Base-by-base conservation (phyloP, 1,284 basidiomycete genomes). In the Tylopilus orsonianus region DNA sequence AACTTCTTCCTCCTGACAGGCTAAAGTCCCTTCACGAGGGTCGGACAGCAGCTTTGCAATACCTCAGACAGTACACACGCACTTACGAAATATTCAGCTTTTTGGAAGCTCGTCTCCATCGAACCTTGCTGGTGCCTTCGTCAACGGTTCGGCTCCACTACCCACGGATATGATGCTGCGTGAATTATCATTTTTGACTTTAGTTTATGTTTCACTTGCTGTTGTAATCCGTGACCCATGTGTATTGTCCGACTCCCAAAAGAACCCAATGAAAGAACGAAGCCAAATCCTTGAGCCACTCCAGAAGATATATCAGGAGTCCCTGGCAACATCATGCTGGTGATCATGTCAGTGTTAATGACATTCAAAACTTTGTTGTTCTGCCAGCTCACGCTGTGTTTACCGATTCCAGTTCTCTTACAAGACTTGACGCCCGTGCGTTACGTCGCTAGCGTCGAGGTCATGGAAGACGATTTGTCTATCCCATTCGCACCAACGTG, bases 21-120 rank as follows among this genome's bases (percentile, higher is more conserved):
- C n/a, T 27, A 16, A 37, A 48, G 24, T 40, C 40, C 44, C 44
- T 48, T 42, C 18, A 19, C 48, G 27, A 79, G 81, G 85, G 19
- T 74, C 74, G 47, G 83, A 89, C 57, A 52, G 68, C 4, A 78
- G 74, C 38, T 90, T 83, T 83, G 82, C 82, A 24, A 81, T 85
- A 0, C 75, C 81, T 8, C 61, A 68, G 5, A 78, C 75, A 1
- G 78, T 79, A 2, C 76, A 85, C 59, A 81, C 83, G 0, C 88
- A 85, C 64, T 88, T 79, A 71, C 81, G 86, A 53, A 84, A 87
- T 61, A 71, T 89, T 50, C 68, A 69, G 30, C 59, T 85, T 36
- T 85, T 74, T 71, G 82, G 72, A 8, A 69, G 77, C 50, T 71
- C 66, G 3, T 55, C 63, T 5, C 60, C 77, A 6, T 80, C 79